phyloP scores from a whole-genome alignment of 164 flowering plant genomes.

The Stephania yunnanensis region DNA sequence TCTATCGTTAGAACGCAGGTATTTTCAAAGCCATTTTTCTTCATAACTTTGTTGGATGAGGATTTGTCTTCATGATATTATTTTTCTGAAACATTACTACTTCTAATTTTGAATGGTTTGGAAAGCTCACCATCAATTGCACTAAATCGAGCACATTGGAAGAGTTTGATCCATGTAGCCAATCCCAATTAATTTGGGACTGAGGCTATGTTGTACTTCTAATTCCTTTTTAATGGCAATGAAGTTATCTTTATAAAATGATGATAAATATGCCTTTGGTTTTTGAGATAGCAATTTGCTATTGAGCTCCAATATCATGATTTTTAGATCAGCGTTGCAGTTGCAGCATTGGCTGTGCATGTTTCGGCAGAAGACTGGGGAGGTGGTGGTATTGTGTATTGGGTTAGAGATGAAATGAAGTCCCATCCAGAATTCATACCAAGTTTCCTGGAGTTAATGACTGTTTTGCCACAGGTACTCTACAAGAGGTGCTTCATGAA shows the following conservation, averaged over 20 bases:
- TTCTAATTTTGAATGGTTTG: not conserved
- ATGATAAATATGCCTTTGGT: not conserved
- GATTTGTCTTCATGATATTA: not conserved
- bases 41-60: not conserved
- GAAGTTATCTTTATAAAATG: constrained; percentile 6
- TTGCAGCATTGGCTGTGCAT: constrained; percentile 98
- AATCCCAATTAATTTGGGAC: too few relatives aligned
- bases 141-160: too few relatives aligned
- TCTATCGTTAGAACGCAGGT: constrained; percentile 98
- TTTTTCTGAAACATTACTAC: not conserved
- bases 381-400: constrained; percentile 81
- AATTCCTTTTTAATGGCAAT: not conserved
- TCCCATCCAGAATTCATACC: constrained; percentile 75
- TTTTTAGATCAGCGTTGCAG: constrained; percentile 91
- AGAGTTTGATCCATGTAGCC: too few relatives aligned
- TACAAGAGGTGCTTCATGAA: not conserved
- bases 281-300: not conserved
- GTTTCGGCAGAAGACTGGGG: constrained; percentile 96
- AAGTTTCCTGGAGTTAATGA: constrained; percentile 84
- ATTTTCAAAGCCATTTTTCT: constrained; percentile 8
- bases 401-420: constrained; percentile 92
- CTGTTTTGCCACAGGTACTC: constrained; percentile 90
- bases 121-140: too few relatives aligned
- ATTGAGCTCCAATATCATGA: constrained; percentile 17
- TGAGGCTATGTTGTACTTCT: not conserved